Conservation (phyloP, 2,329 filamentous ascomycete genomes). For the Diaporthe caulivora region DNA sequence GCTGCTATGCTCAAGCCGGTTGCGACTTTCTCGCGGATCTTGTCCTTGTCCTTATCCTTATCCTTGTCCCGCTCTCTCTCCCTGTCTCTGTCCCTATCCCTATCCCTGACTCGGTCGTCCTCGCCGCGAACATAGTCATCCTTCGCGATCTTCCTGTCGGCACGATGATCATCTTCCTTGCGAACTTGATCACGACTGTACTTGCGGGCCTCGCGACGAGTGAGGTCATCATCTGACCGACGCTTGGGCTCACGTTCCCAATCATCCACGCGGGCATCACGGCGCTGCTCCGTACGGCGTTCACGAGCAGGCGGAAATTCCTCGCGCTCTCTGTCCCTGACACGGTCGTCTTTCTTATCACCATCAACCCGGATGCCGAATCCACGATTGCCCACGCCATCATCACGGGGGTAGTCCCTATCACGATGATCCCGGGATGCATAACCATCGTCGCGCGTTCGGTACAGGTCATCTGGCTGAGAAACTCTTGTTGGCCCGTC, state of each 20-base stretch:
- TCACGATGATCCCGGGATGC: constrained; percentile 57
- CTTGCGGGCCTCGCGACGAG: constrained; percentile 38
- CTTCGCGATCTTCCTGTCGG: constrained; percentile 43
- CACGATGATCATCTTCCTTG: constrained; percentile 38
- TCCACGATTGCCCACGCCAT: constrained; percentile 60
- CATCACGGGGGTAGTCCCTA: constrained; percentile 58
- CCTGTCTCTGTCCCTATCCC: constrained; percentile 50
- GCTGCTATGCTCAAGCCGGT: constrained; percentile 63
- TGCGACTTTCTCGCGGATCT: constrained; percentile 61
- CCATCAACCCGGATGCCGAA: constrained; percentile 64
- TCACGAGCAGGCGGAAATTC: constrained; percentile 48
- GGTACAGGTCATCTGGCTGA: constrained; percentile 60
- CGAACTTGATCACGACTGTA: constrained; percentile 34
- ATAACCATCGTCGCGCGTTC: constrained; percentile 61
- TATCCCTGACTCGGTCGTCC: constrained; percentile 42
- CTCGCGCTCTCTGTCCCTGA: constrained; percentile 50
- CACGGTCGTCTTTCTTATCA: constrained; percentile 46
- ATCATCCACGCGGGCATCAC: constrained; percentile 42
- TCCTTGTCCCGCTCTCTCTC: constrained; percentile 54
- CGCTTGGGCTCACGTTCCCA: constrained; percentile 44
- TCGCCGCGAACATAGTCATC: constrained; percentile 49
- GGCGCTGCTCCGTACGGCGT: constrained; percentile 35
- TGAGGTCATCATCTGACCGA: constrained; percentile 47
- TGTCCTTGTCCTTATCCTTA: constrained; percentile 55
- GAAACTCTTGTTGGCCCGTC: constrained; percentile 58